Percentiles rank a stretch among this genome's conserved stretches.
Conservation (phyloP, 768 basidiomycete species). For the Sarcomyxa edulis region DNA sequence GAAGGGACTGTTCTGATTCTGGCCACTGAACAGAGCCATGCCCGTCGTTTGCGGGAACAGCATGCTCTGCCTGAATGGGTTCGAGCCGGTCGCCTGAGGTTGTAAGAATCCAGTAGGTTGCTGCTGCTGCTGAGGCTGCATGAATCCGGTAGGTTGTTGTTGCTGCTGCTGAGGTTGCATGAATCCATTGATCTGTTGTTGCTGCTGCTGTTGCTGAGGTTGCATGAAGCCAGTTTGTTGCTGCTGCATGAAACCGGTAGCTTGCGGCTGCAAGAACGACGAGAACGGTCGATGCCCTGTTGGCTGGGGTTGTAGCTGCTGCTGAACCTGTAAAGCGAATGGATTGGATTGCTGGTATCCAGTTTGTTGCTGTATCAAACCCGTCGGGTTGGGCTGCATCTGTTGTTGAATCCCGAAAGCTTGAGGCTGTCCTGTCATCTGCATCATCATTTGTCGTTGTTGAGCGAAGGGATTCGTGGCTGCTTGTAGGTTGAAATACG, state of each 20-base stretch:
- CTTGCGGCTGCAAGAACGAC: slow-evolving; percentile 50
- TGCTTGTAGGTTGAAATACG: slow-evolving; percentile 53
- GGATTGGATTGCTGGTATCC: slow-evolving; percentile 38
- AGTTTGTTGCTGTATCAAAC: slow-evolving; percentile 43
- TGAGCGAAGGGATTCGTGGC: slow-evolving; percentile 76
- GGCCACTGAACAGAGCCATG: slow-evolving; percentile 35
- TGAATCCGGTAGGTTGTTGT: slow-evolving; percentile 19
- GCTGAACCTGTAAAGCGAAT: slow-evolving; percentile 35
- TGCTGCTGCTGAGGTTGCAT: slow-evolving; percentile 31
- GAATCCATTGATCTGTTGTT: no score
- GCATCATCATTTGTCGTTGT: slow-evolving; percentile 46
- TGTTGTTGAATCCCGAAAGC: slow-evolving; percentile 38
- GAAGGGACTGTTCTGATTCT: slow-evolving; percentile 7
- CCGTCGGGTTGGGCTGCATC: slow-evolving; percentile 57
- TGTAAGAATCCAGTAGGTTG: slow-evolving; percentile 31
- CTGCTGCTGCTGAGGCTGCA: slow-evolving; percentile 31
- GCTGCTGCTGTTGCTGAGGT: slow-evolving; percentile 28
- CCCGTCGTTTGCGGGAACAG: slow-evolving; percentile 62
- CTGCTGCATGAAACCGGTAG: slow-evolving; percentile 31
- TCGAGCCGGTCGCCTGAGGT: slow-evolving; percentile 60
- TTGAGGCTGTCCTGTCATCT: slow-evolving; percentile 46
- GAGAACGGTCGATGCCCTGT: slow-evolving; percentile 49
- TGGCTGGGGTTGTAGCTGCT: slow-evolving; percentile 30
- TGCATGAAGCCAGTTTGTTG: slow-evolving; percentile 39
- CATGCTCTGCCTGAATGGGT: slow-evolving; percentile 84